Evolutionary conservation across 2,329 filamentous ascomycete species (phyloP).

Genomic region (Epichloe amarillans): DNA sequence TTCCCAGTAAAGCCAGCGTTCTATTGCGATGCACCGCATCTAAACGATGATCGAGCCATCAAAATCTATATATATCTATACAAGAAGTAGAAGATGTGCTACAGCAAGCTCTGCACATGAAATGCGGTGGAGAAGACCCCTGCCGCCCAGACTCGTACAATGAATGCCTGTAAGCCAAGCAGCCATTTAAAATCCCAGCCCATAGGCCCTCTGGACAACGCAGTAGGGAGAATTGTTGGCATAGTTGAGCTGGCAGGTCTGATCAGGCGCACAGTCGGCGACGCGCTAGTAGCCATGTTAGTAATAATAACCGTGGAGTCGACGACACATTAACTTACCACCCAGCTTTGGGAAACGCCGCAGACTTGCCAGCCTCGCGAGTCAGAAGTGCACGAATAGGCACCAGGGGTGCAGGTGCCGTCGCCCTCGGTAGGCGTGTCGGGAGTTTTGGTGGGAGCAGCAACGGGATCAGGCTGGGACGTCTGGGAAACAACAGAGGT

Average conservation of each 20-base stretch:
- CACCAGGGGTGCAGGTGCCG: neutral
- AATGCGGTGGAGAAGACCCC: neutral
- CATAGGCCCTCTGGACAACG: neutral
- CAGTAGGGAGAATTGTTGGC: neutral
- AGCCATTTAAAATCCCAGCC: too few relatives aligned
- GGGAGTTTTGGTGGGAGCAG: neutral
- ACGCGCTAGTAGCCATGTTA: neutral
- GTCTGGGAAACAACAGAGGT: neutral
- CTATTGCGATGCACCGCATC: neutral
- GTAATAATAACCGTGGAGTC: neutral
- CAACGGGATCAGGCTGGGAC: neutral
- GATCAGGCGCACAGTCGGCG: neutral
- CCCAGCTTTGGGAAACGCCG: neutral
- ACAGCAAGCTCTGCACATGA: neutral
- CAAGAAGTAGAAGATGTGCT: neutral
- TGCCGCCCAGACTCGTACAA: neutral
- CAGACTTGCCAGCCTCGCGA: neutral
- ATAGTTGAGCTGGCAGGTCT: neutral
- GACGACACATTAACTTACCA: neutral
- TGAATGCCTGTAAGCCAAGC: too few relatives aligned
- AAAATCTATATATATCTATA: neutral
- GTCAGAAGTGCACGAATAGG: conserved; percentile 1
- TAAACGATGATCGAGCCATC: neutral
- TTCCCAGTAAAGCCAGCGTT: neutral
- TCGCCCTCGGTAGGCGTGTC: neutral